Base-by-base conservation (phyloP, 2,329 filamentous ascomycete species). In the Sporothrix brasiliensis region DNA sequence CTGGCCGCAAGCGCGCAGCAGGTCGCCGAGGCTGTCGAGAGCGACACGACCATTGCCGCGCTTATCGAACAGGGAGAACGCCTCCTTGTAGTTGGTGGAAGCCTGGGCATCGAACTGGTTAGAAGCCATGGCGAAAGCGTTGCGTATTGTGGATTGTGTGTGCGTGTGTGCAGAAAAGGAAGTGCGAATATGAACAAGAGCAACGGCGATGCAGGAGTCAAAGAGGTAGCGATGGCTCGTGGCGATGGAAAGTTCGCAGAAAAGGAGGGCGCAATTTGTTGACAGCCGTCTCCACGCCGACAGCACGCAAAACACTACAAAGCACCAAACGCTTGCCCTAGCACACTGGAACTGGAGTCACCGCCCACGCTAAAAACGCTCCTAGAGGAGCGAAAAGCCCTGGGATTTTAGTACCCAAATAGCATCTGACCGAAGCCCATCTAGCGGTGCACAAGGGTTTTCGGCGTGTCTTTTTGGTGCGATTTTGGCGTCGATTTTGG, bases 21-120 rank as follows among this genome's bases (percentile, higher is more conserved):
- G 88, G 80, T 99, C 95, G 76, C 95, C 95, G 70, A 99, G 88
- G 74, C 90, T 91, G 75, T 94, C 91, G 80, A 94, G 86, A 53
- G 91, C 83, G 76, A 98, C 95, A 77, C 94, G 94, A 79, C 94
- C 94, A 80, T 92, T 97, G 79, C 95, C 95, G 81, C 95, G 94
- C 90, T 97, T 98, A 87, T 99, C 95, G 86, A 98, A 99, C 81
- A 99, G 92, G 78, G 94, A 94, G 84, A 99, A 99, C 76, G 95
- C 95, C 90, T 99, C 95, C 87, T 98, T 98, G 92, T 98, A 99
- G 91, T 99, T 98, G 85, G 94, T 98, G 73, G 87, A 89, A 81
- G 88, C 88, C 88, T 90, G 87, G 61, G 81, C 77, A 73, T 86
- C 84, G 76, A 79, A 83, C 72, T 83, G 78, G 79, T 86, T 86